phyloP scores from a whole-genome alignment of 2,329 filamentous ascomycete species.

The Epichloe festucae region DNA sequence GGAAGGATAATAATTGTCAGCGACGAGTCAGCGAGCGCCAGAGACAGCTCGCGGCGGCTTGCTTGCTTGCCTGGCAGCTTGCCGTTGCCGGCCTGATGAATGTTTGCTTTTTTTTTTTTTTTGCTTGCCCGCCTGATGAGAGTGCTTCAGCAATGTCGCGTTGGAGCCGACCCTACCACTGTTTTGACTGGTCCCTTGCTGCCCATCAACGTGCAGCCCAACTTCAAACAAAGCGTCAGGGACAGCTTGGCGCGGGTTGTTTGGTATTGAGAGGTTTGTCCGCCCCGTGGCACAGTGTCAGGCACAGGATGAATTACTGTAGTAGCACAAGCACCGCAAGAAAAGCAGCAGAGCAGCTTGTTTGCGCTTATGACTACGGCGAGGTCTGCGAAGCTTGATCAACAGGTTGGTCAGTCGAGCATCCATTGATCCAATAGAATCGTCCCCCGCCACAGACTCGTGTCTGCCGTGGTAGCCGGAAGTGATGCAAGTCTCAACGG shows the following conservation, averaged over 20 bases:
- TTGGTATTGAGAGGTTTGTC: neutral
- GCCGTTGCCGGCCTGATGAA: no score
- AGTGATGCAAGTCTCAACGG: neutral
- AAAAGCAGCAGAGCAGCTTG: neutral
- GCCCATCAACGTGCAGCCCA: no score
- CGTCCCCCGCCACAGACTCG: neutral
- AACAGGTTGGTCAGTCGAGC: neutral
- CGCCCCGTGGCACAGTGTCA: neutral
- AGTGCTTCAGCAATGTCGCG: no score
- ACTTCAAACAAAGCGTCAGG: no score
- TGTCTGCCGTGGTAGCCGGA: conserved; percentile 2
- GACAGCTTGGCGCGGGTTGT: neutral
- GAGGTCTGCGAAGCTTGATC: neutral
- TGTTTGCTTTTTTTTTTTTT: no score
- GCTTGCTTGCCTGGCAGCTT: no score
- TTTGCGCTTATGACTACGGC: neutral
- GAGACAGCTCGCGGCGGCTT: no score
- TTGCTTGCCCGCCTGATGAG: no score
- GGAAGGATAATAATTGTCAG: no score
- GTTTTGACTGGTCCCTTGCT: no score
- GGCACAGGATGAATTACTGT: neutral
- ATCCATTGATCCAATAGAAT: neutral
- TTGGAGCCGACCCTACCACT: no score
- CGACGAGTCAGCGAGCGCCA: no score
- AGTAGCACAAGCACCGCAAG: neutral